These are phyloP conservation scores for Lentinula boryana DNA, from an alignment of 768 basidiomycete species.

Conservation along the genomic window DNA sequence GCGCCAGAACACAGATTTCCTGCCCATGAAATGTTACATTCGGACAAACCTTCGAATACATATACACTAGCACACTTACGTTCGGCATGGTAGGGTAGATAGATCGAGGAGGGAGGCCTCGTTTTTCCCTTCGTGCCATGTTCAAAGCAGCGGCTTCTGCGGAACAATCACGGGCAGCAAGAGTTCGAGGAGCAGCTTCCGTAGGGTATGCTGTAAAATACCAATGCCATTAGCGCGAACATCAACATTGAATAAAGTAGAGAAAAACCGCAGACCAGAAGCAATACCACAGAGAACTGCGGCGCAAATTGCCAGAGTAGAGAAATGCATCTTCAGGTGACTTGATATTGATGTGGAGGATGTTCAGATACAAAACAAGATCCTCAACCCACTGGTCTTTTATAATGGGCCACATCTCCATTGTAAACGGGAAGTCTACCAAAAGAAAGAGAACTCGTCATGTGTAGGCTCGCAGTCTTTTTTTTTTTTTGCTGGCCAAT, in stretches of 20 bases:
- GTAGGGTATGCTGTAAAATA: neutral
- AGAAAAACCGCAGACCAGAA: neutral
- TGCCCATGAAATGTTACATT: neutral
- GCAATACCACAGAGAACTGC: neutral
- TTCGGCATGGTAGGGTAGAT: conserved; percentile 5
- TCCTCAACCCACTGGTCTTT: neutral
- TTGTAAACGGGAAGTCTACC: neutral
- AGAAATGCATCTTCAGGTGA: neutral
- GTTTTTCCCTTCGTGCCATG: conserved; percentile 1
- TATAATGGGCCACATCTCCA: neutral
- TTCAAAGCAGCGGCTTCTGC: neutral
- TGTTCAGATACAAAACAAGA: neutral
- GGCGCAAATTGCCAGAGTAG: neutral
- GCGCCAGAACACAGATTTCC: conserved; percentile 2
- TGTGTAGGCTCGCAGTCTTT: neutral
- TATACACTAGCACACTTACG: neutral
- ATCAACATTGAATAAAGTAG: neutral
- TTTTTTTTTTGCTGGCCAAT: neutral
- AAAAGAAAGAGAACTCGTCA: neutral
- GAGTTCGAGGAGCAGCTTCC: neutral
- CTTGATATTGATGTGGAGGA: neutral
- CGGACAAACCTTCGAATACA: too few relatives aligned
- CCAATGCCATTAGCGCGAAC: neutral
- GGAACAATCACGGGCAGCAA: neutral
- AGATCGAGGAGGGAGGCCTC: neutral